Base-by-base conservation (phyloP, 192 early-diverging fungal genomes). In the Rhizophagus prolifer region DNA sequence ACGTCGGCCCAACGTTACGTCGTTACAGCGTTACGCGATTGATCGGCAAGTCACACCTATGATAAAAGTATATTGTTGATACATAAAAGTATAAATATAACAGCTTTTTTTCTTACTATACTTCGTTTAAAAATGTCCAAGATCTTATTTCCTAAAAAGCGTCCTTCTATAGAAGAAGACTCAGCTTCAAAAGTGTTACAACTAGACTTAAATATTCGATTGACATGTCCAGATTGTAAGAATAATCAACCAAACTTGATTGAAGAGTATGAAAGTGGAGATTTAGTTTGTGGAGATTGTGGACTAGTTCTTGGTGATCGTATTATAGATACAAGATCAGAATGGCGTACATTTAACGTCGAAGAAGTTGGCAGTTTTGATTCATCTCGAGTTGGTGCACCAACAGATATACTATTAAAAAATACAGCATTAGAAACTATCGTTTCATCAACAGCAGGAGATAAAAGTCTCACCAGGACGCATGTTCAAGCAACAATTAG, bases 321-420 rank as follows among this genome's bases (percentile, higher is more conserved):
- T 21, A 89, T 97, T 74, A 95, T 96, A 70, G 94, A 94, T 78
- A 95, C 96, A 25, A 90, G 96, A 23, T 94, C 93, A 1, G 97
- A 98, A 81, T 98, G 97, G 97, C 92, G 97, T 63, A 98, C 95
- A 23, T 94, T 95, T 78, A 88, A 91, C 28, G 93, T 93, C 78
- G 95, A 94, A 72, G 94, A 91, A 73, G 87, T 81, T 54, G 91
- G 89, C 58, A 92, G n/a, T n/a, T n/a, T 92, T 74, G 92, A 95
- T 80, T 93, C 93, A 21, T 94, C 92, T 68, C 93, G 92, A 91
- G 93, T 94, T 38, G 94, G 95, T 82, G 92, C 88, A 13, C 87
- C 89, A 12, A 84, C 86, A 26, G 92, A 96, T 79, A 91, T 91
- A 4, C 79, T 95, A 9, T 88, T 94, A 34, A 92, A 90, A 5